These are phyloP conservation scores for Fusarium penzigii DNA, from an alignment of 2,329 filamentous ascomycete species.

Conservation along the genomic window DNA sequence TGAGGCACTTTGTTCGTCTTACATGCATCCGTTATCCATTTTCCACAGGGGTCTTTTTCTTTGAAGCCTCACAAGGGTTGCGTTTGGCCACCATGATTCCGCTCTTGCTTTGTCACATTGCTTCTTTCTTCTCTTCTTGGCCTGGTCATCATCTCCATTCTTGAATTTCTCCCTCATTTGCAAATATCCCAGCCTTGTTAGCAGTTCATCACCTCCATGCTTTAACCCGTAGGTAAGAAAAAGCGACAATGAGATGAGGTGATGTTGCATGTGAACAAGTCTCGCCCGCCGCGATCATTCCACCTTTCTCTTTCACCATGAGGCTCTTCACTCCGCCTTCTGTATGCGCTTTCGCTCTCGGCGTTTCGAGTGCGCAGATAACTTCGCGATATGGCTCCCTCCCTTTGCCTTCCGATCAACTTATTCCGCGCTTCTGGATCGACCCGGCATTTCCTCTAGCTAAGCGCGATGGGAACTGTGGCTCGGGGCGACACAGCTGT, in stretches of 20 bases:
- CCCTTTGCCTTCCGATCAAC: slow-evolving; percentile 25
- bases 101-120: background rate
- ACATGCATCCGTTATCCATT: background rate
- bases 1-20: background rate
- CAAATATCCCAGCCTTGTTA: too few relatives aligned
- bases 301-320: slow-evolving; percentile 14
- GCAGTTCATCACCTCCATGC: too few relatives aligned
- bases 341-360: slow-evolving; percentile 13
- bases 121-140: background rate
- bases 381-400: slow-evolving; percentile 22
- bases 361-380: slow-evolving; percentile 12
- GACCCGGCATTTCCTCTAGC: slow-evolving; percentile 30
- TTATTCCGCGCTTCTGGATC: slow-evolving; percentile 34
- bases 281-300: background rate
- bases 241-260: background rate
- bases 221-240: too few relatives aligned
- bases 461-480: slow-evolving; percentile 32
- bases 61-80: too few relatives aligned
- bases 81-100: background rate
- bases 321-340: slow-evolving; percentile 9
- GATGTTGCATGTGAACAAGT: background rate
- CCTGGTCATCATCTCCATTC: background rate
- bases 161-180: too few relatives aligned
- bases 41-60: too few relatives aligned
- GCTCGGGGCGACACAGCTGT: slow-evolving; percentile 34